Evolutionary conservation across 2,329 filamentous ascomycete species (phyloP).

Genomic region (Emydomyces testavorans): DNA sequence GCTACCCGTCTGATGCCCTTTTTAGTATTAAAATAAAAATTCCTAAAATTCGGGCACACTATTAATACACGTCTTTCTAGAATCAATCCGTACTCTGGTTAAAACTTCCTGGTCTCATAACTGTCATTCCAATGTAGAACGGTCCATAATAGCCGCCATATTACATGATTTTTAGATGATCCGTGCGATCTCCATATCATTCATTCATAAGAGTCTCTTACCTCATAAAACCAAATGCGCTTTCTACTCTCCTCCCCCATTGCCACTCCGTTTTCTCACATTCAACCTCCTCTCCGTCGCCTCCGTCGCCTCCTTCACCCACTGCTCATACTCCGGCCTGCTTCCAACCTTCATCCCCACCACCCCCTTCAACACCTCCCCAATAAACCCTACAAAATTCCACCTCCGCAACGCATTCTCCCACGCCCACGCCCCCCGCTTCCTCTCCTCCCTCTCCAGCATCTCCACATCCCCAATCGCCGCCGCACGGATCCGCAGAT

Average conservation of each 20-base stretch:
- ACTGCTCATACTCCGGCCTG: constrained; percentile 62
- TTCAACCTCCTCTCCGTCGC: constrained; percentile 34
- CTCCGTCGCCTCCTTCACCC: constrained; percentile 58
- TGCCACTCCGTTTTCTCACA: constrained; percentile 19
- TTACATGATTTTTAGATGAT: too few species aligned
- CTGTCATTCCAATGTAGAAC: too few species aligned
- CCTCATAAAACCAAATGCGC: too few species aligned
- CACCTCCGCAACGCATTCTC: constrained; percentile 86
- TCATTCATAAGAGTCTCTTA: too few species aligned
- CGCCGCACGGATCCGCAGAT: constrained; percentile 62
- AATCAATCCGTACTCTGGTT: too few species aligned
- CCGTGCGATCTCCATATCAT: too few species aligned
- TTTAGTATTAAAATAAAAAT: too few species aligned
- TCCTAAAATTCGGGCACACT: too few species aligned
- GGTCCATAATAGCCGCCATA: too few species aligned
- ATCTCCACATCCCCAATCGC: constrained; percentile 74
- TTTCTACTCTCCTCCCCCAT: constrained; percentile 7
- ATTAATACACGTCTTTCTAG: too few species aligned
- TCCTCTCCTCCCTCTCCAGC: constrained; percentile 67
- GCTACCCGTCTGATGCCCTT: too few species aligned
- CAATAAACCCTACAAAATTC: constrained; percentile 94
- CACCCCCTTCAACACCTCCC: constrained; percentile 78
- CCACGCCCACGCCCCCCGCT: constrained; percentile 79
- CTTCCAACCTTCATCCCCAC: constrained; percentile 59
- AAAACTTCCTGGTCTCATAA: too few species aligned